Evolutionary conservation across 805 yeast species (phyloP), one percentile per base, ranked within the genome.

Genomic region (Wickerhamiella bombiphila): DNA sequence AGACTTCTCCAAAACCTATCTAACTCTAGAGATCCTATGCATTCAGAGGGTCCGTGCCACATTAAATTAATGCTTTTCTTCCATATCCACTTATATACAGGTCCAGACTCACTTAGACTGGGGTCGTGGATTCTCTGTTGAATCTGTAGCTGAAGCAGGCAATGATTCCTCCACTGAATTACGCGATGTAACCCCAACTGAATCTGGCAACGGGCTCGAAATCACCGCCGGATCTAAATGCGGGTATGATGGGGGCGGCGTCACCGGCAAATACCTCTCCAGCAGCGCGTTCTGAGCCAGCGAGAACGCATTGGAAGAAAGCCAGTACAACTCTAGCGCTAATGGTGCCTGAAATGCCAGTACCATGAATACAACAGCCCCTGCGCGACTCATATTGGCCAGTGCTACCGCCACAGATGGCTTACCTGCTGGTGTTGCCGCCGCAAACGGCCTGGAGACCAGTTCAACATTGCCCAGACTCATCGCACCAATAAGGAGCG

Each of bases 281-380:
- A 88, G 59, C 14, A 79, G 42, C 11, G 78, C 55, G 54, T 86
- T 88, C 50, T 88, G 96, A 0, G 70, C 43, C 42, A 81, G 59
- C 2, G 96, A 85, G 53, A 66, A 86, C 3, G 68, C 48, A 53
- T 83, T 86, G 0, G 95, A 83, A 33, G 88, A 74, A 22, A 82
- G 67, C 98, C 97, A 88, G 58, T 86, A 88, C n/a, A 83, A 54
- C 0, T 78, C 72, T 25, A 86, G 60, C 0, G 93, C 82, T 21
- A 76, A 63, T 0, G 97, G 94, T 0, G 94, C 93, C 50, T 85
- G 91, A 29, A 85, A 71, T 0, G 94, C 67, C 15, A 85, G 64
- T 4, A 83, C 85, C 78, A 83, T 82, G 58, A 88, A 64, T 45
- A 81, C 73, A 1, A 85, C 73, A 37, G 80, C 72, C 17, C 88